A percentile compares a stretch with the other conserved stretches of the same genome.
These are phyloP conservation scores for Zygoascus ofunaensis DNA, from an alignment of 805 yeast species.

Conservation along the genomic window DNA sequence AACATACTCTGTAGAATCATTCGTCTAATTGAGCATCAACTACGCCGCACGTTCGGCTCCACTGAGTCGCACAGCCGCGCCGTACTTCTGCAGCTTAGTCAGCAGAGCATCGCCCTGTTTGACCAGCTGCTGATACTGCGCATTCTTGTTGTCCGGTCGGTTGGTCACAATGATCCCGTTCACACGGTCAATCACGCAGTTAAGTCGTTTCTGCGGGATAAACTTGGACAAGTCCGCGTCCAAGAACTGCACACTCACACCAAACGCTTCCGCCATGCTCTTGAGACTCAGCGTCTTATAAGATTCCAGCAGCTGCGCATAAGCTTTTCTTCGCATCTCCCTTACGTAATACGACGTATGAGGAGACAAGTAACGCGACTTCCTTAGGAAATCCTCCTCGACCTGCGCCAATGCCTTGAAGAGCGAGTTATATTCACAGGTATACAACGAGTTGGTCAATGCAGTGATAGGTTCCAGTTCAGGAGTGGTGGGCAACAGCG, in stretches of 20 bases:
- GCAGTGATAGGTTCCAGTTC: constrained; percentile 72
- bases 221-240: constrained; percentile 81
- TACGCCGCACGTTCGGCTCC: constrained; percentile 55
- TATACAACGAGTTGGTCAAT: constrained; percentile 77
- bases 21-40: too few species aligned
- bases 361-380: constrained; percentile 55
- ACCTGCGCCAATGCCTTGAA: constrained; percentile 71
- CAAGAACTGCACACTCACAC: constrained; percentile 77
- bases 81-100: constrained; percentile 92
- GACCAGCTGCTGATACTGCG: constrained; percentile 79
- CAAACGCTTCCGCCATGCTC: constrained; percentile 91
- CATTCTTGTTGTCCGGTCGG: constrained; percentile 92
- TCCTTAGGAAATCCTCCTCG: constrained; percentile 58
- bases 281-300: constrained; percentile 82
- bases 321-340: constrained; percentile 91
- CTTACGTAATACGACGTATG: constrained; percentile 82
- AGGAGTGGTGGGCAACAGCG: constrained; percentile 63
- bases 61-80: constrained; percentile 91
- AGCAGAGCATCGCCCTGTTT: constrained; percentile 88
- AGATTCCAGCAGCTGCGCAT: constrained; percentile 86
- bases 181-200: constrained; percentile 92
- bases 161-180: constrained; percentile 90
- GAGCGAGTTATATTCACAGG: constrained; percentile 74
- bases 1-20: too few species aligned
- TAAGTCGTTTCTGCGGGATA: constrained; percentile 86